Conservation (phyloP, 352 stramenopile genomes). For the Aphanomyces stellatus region DNA sequence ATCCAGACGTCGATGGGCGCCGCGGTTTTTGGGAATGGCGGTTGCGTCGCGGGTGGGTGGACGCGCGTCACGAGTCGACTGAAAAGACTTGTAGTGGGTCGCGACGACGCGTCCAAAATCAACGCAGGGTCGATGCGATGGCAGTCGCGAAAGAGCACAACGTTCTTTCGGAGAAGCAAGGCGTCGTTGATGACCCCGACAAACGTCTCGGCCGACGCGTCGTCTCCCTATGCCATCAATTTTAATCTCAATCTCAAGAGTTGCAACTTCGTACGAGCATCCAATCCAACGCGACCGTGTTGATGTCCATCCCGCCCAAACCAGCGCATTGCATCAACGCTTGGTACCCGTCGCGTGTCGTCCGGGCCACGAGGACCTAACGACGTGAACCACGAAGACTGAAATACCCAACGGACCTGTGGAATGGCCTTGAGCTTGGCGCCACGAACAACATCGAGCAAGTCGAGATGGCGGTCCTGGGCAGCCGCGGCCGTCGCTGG, state of each 20-base stretch:
- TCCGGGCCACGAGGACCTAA: conserved; percentile 41
- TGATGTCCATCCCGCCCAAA: conserved; percentile 67
- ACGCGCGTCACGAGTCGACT: no score
- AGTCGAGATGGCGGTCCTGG: conserved; percentile 34
- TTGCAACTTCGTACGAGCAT: conserved; percentile 19
- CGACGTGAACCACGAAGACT: no score
- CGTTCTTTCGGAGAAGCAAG: conserved; percentile 45
- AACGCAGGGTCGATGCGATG: conserved; percentile 38
- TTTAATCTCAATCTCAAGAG: conserved; percentile 1
- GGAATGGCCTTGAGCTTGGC: conserved; percentile 27
- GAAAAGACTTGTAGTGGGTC: neutral
- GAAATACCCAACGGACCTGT: neutral
- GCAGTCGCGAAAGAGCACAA: conserved; percentile 42
- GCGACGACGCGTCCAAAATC: conserved; percentile 23
- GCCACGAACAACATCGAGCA: conserved; percentile 22
- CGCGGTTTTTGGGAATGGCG: neutral
- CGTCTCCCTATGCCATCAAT: neutral
- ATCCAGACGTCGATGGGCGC: conserved; percentile 59
- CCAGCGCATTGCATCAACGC: conserved; percentile 60
- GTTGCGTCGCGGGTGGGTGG: no score
- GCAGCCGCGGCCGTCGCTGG: conserved; percentile 24
- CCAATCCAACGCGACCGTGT: conserved; percentile 63
- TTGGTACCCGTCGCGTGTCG: conserved; percentile 41
- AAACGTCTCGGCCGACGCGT: conserved; percentile 26
- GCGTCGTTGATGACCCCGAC: conserved; percentile 39